A percentile compares a stretch with the other conserved stretches of the same genome.
These are phyloP conservation scores for Vigna trinervia DNA, from an alignment of 306 rosid genomes.

Conservation along the genomic window DNA sequence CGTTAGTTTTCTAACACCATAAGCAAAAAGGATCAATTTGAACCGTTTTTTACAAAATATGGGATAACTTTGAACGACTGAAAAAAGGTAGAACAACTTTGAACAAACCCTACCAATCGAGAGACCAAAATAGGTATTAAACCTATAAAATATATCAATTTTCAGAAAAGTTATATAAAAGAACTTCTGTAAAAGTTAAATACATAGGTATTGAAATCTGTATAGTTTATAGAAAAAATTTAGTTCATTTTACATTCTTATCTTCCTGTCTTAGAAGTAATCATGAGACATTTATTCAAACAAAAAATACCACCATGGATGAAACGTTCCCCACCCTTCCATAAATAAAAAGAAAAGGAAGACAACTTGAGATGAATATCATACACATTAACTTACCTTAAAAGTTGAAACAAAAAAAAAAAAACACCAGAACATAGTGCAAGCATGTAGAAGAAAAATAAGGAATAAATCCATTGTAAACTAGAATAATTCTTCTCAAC, in stretches of 20 bases:
- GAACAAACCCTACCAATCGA: too few species aligned
- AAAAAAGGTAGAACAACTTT: too few species aligned
- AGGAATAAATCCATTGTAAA: conserved; percentile 33
- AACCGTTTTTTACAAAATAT: too few species aligned
- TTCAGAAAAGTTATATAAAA: neutral
- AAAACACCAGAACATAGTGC: conserved; percentile 37
- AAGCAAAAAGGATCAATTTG: too few species aligned
- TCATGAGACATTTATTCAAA: neutral
- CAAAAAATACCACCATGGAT: neutral
- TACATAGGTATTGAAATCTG: neutral
- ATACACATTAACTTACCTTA: conserved; percentile 12
- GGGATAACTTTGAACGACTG: too few species aligned
- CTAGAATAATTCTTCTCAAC: conserved; percentile 49
- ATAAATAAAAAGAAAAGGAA: neutral
- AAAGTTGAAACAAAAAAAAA: conserved; percentile 27
- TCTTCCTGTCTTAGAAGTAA: neutral
- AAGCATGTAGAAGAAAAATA: conserved; percentile 36
- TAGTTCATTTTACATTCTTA: neutral
- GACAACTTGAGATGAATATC: conserved; percentile 22
- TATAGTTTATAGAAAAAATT: neutral
- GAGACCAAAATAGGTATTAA: too few species aligned
- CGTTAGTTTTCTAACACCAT: too few species aligned
- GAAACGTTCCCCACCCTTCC: conserved; percentile 14
- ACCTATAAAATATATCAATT: neutral
- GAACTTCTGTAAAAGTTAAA: neutral